phyloP scores from a whole-genome alignment of 768 basidiomycete species.

The Trametes punicea region DNA sequence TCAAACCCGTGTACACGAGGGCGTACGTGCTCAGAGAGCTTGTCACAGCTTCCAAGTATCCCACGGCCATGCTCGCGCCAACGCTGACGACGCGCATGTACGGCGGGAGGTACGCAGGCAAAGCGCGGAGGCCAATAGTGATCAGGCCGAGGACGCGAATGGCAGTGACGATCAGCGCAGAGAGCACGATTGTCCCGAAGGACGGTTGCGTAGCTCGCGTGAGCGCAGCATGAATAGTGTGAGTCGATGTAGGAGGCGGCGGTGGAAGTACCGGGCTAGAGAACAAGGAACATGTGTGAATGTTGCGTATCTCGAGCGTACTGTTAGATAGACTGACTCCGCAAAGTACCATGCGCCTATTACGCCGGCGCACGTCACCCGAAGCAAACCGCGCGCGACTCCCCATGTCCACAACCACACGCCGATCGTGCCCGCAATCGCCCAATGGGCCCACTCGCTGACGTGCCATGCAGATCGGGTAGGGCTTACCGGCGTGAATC shows the following conservation, averaged over 20 bases:
- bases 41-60: conserved; percentile 43
- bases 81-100: conserved; percentile 40
- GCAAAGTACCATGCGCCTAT: conserved; percentile 92
- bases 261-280: conserved; percentile 31
- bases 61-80: conserved; percentile 37
- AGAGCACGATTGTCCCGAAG: conserved; percentile 73
- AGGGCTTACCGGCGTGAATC: conserved; percentile 41
- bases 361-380: conserved; percentile 76
- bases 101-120: conserved; percentile 53
- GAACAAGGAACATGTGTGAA: background rate
- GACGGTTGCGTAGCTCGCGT: conserved; percentile 79
- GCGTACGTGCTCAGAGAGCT: conserved; percentile 59
- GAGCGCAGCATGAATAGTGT: conserved; percentile 73
- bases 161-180: conserved; percentile 71
- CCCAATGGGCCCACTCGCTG: conserved; percentile 70
- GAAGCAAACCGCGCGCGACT: conserved; percentile 73
- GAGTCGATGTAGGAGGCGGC: conserved; percentile 54
- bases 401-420: conserved; percentile 76
- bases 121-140: conserved; percentile 47
- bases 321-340: conserved; percentile 38
- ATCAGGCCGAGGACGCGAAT: conserved; percentile 57
- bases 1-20: conserved; percentile 52
- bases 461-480: conserved; percentile 52
- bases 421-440: conserved; percentile 49
- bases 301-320: background rate